Evolutionary conservation across 441 rosid species (phyloP).

Genomic region (Geranium incanum): DNA sequence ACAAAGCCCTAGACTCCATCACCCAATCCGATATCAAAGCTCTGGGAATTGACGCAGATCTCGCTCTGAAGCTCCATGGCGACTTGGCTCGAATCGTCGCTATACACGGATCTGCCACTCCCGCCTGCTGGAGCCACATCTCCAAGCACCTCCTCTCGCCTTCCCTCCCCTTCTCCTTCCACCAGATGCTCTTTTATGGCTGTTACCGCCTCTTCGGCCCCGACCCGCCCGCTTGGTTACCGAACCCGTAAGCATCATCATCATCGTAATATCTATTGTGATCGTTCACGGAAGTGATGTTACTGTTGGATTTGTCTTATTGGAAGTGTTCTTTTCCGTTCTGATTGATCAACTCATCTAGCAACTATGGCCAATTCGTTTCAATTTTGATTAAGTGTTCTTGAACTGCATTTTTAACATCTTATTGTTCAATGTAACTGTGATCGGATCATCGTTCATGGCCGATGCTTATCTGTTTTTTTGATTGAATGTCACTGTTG

Average conservation of each 20-base stretch:
- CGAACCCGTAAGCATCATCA: constrained; percentile 45
- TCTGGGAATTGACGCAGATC: constrained; percentile 38
- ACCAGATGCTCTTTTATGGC: constrained; percentile 73
- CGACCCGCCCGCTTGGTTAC: constrained; percentile 86
- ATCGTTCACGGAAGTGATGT: neutral
- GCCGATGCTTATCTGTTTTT: too few species aligned
- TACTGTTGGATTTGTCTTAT: neutral
- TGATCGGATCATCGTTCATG: too few species aligned
- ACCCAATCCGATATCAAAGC: constrained; percentile 47
- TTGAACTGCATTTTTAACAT: neutral
- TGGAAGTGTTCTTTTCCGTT: neutral
- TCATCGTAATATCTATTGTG: neutral
- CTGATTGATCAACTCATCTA: neutral
- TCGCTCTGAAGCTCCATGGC: constrained; percentile 35
- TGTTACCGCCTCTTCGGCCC: constrained; percentile 70
- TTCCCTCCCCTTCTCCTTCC: constrained; percentile 67
- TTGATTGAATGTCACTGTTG: too few species aligned
- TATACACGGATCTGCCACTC: constrained; percentile 31
- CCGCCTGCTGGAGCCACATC: constrained; percentile 54
- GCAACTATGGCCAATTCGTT: neutral
- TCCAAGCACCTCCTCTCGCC: constrained; percentile 50
- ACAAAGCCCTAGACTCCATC: constrained; percentile 44
- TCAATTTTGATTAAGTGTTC: neutral
- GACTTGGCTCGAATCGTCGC: constrained; percentile 37
- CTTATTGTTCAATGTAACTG: neutral